Conservation (phyloP, 495 filamentous ascomycete species). For the Podospora fimiseda region DNA sequence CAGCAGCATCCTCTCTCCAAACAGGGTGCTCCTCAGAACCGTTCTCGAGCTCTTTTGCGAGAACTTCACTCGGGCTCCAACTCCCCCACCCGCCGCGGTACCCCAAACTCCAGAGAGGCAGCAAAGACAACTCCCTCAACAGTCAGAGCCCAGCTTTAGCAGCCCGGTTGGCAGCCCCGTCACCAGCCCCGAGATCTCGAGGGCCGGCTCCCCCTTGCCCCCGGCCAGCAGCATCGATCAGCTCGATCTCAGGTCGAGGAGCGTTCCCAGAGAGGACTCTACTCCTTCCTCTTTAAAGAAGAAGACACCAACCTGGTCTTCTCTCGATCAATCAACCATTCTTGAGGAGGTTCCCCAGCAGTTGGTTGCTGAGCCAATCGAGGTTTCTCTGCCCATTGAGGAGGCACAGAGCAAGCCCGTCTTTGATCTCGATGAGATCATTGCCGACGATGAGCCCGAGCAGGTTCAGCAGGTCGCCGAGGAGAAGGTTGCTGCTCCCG, state of each 20-base stretch:
- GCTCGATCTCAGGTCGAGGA: slow-evolving; percentile 22
- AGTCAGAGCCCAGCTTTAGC: background rate
- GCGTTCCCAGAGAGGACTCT: slow-evolving; percentile 14
- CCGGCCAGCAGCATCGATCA: slow-evolving; percentile 10
- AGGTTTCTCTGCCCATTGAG: background rate
- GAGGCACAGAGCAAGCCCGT: slow-evolving; percentile 8
- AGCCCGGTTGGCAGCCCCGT: slow-evolving; percentile 9
- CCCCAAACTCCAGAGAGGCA: no score
- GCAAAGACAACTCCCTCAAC: background rate
- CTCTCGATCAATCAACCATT: slow-evolving; percentile 8
- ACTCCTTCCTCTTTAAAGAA: slow-evolving; percentile 11
- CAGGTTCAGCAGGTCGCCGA: slow-evolving; percentile 1
- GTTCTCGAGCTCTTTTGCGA: slow-evolving; percentile 32
- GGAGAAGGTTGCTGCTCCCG: slow-evolving; percentile 1
- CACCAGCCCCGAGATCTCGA: slow-evolving; percentile 14
- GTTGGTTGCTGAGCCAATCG: slow-evolving; percentile 5
- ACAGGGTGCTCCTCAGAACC: slow-evolving; percentile 26
- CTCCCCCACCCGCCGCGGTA: no score
- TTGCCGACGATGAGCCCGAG: slow-evolving; percentile 4
- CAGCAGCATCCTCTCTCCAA: slow-evolving; percentile 29
- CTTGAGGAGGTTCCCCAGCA: slow-evolving; percentile 4
- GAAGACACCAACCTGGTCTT: slow-evolving; percentile 15
- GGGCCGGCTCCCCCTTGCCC: slow-evolving; percentile 15
- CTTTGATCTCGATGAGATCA: background rate
- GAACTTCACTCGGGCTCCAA: slow-evolving; percentile 9